Evolutionary conservation across 805 yeast species (phyloP).

Genomic region (Teunomyces gatunensis): DNA sequence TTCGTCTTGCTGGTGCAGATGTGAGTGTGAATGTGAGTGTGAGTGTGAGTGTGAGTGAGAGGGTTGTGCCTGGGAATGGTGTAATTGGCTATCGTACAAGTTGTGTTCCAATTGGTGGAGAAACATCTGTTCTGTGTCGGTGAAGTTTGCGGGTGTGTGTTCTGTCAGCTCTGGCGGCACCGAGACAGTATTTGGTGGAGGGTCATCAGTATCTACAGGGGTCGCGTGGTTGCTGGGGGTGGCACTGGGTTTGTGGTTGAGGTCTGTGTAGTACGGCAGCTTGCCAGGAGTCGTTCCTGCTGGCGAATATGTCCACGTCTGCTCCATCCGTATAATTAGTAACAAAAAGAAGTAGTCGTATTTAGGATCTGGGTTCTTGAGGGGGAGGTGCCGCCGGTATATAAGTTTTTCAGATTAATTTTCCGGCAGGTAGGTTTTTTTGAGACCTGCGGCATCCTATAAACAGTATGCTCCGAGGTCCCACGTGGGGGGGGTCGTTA

Average conservation of each 20-base stretch:
- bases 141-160: constrained; percentile 13
- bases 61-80: not conserved
- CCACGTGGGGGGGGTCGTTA: not conserved
- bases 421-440: not conserved
- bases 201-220: not conserved
- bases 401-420: not conserved
- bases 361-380: not conserved
- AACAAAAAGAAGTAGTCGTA: not conserved
- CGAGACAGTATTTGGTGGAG: not conserved
- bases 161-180: constrained; percentile 2
- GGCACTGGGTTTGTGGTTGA: constrained; percentile 1
- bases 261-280: constrained; percentile 8
- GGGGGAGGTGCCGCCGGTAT: not conserved
- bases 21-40: constrained; percentile 2
- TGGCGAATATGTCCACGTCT: constrained; percentile 6
- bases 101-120: constrained; percentile 30
- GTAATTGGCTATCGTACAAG: constrained; percentile 18
- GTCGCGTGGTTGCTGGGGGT: not conserved
- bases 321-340: constrained; percentile 5
- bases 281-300: constrained; percentile 9
- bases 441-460: no score
- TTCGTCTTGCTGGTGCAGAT: constrained; percentile 7
- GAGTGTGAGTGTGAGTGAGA: constrained; percentile 5
- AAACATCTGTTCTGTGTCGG: constrained; percentile 24
- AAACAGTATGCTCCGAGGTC: not conserved